Evolutionary conservation across 352 stramenopile species (phyloP).

Genomic region (Phytophthora sp.): DNA sequence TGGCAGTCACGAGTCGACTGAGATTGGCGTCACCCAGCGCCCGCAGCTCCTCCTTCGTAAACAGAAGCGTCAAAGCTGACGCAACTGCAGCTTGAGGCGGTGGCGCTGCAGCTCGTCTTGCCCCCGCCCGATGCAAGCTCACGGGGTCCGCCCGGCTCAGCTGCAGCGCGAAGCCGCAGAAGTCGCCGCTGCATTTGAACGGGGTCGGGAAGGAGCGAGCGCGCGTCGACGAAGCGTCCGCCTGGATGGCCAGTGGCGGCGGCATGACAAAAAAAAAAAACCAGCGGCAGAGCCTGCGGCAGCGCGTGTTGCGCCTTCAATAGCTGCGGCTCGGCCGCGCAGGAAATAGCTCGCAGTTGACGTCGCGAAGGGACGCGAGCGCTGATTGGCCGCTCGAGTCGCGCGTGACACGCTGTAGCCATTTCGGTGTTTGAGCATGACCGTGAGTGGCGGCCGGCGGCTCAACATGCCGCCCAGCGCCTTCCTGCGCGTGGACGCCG

Average conservation of each 20-base stretch:
- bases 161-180: constrained; percentile 63
- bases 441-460: constrained; percentile 22
- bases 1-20: constrained; percentile 39
- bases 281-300: too few relatives aligned
- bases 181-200: constrained; percentile 83
- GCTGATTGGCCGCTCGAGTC: constrained; percentile 18
- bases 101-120: constrained; percentile 13
- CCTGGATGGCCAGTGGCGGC: constrained; percentile 8
- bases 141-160: constrained; percentile 21
- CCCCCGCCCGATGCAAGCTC: constrained; percentile 2
- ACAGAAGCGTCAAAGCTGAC: constrained; percentile 58
- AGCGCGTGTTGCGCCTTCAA: too few relatives aligned
- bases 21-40: constrained; percentile 46
- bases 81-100: constrained; percentile 23
- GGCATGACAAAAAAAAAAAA: constrained; percentile 8
- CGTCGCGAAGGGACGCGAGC: constrained; percentile 22
- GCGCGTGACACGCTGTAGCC: not conserved
- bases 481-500: constrained; percentile 46
- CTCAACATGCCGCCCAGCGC: constrained; percentile 50
- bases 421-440: constrained; percentile 13
- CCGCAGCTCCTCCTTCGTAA: constrained; percentile 49
- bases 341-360: constrained; percentile 12
- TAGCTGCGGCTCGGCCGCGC: too few relatives aligned
- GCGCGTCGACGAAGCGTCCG: constrained; percentile 10
- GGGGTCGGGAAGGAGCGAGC: constrained; percentile 57